phyloP scores from a whole-genome alignment of 2,329 filamentous ascomycete genomes.

The Alternaria tenuissima region DNA sequence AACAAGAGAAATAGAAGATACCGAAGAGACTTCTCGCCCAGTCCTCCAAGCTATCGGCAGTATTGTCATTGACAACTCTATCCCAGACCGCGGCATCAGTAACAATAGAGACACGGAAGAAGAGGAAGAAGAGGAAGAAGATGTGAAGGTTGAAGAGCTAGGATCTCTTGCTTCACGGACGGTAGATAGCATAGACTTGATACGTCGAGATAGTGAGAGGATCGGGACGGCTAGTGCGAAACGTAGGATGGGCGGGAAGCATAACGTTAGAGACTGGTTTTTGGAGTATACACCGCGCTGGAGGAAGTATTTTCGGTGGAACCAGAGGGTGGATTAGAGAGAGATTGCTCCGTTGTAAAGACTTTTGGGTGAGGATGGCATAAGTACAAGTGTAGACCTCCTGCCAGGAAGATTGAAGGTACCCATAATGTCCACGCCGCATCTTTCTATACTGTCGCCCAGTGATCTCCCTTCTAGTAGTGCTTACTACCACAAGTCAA shows the following conservation, averaged over 20 bases:
- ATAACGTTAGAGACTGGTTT: background rate
- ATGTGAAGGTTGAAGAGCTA: background rate
- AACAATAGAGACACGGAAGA: background rate
- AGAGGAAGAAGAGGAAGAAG: background rate
- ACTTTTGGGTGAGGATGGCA: too few relatives aligned
- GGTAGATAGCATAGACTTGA: background rate
- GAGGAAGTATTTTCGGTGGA: background rate
- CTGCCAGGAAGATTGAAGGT: background rate
- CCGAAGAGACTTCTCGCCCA: background rate
- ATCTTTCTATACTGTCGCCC: background rate
- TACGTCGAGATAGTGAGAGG: background rate
- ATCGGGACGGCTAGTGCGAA: background rate
- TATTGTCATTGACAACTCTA: background rate
- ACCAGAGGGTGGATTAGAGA: background rate
- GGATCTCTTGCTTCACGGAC: background rate
- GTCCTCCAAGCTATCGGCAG: background rate
- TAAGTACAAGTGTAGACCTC: too few relatives aligned
- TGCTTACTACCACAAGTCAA: conserved; percentile 2
- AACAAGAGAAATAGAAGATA: background rate
- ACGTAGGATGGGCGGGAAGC: background rate
- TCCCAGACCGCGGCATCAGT: background rate
- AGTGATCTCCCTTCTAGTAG: background rate
- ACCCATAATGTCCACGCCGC: background rate
- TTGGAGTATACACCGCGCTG: background rate
- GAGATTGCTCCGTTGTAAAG: background rate